A percentile compares a stretch with the other conserved stretches of the same genome.
Conservation (phyloP, 495 filamentous ascomycete genomes). For the Amorphotheca resinae region DNA sequence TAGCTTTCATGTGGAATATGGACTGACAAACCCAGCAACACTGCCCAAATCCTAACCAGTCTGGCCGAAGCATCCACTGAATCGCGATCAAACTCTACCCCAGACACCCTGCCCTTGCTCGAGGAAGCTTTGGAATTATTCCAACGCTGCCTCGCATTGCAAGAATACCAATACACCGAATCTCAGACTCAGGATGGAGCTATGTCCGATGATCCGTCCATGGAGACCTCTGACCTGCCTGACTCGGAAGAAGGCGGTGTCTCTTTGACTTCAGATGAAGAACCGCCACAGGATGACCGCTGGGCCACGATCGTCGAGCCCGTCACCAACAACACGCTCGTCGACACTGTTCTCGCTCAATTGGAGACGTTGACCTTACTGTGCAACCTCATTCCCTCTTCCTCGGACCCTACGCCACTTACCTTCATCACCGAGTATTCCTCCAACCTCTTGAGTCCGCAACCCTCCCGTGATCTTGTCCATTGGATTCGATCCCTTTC, state of each 20-base stretch:
- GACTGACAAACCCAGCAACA: neutral
- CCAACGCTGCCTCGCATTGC: slow-evolving; percentile 44
- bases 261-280: slow-evolving; percentile 1
- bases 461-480: too few species aligned
- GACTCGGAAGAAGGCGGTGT: slow-evolving; percentile 5
- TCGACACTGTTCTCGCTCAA: slow-evolving; percentile 53
- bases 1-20: too few species aligned
- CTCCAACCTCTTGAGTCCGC: slow-evolving; percentile 24
- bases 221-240: neutral
- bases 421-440: slow-evolving; percentile 43
- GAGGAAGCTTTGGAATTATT: slow-evolving; percentile 53
- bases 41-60: slow-evolving; percentile 47
- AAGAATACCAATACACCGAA: slow-evolving; percentile 44
- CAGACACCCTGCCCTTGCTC: slow-evolving; percentile 32
- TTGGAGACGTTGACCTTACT: slow-evolving; percentile 44
- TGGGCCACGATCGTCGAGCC: slow-evolving; percentile 52
- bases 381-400: slow-evolving; percentile 31
- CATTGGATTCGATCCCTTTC: too few species aligned
- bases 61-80: slow-evolving; percentile 46
- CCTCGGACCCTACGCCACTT: slow-evolving; percentile 5
- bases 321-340: slow-evolving; percentile 45
- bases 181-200: slow-evolving; percentile 23
- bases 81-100: neutral
- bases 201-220: neutral
- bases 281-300: slow-evolving; percentile 32